Evolutionary conservation across 495 filamentous ascomycete genomes (phyloP).

Genomic region (Venustampulla echinocandica): DNA sequence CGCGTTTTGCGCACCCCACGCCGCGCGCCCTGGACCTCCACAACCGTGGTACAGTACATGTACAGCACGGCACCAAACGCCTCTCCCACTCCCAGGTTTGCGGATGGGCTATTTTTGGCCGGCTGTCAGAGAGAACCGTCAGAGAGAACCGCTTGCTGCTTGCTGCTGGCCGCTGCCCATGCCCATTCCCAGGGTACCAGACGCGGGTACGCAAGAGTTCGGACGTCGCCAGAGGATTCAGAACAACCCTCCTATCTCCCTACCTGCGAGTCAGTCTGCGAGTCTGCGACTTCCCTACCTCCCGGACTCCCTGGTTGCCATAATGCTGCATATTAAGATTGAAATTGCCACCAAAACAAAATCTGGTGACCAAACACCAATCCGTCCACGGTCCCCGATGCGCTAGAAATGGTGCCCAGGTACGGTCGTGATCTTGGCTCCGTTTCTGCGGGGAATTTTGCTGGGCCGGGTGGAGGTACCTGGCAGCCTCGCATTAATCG

Average conservation of each 20-base stretch:
- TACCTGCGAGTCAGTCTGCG: too few species aligned
- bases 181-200: not conserved
- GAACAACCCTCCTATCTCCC: conserved; percentile 3
- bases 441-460: not conserved
- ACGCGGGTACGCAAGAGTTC: not conserved
- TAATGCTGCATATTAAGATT: conserved; percentile 20
- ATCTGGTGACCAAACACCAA: not conserved
- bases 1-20: too few species aligned
- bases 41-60: not conserved
- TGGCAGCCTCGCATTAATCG: conserved; percentile 14
- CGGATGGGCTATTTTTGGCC: not conserved
- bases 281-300: too few species aligned
- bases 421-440: too few species aligned
- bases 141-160: too few species aligned
- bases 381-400: not conserved
- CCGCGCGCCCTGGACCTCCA: not conserved
- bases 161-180: not conserved
- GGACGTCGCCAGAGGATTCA: conserved; percentile 1
- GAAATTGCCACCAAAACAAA: conserved; percentile 19
- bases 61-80: not conserved
- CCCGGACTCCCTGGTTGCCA: too few species aligned
- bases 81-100: conserved; percentile 3
- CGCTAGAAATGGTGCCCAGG: too few species aligned
- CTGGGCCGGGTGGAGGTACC: too few species aligned
- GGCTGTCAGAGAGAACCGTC: too few species aligned